Conservation (phyloP, 2,329 filamentous ascomycete species). For the Fusarium sp. region DNA sequence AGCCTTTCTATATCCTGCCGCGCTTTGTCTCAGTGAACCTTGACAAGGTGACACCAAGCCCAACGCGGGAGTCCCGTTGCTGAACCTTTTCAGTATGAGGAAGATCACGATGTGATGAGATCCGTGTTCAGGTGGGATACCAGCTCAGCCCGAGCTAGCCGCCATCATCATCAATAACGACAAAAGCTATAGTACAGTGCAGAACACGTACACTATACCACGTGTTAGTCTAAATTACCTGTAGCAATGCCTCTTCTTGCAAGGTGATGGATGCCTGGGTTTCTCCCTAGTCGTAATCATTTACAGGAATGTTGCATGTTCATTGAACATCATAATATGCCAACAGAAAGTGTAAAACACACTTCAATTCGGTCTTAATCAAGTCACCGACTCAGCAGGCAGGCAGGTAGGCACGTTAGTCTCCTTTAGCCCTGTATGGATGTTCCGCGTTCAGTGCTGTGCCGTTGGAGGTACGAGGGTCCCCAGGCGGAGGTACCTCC, state of each 20-base stretch:
- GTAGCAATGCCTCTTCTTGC: constrained; percentile 6
- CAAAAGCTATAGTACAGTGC: too few relatives aligned
- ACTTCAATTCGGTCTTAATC: background rate
- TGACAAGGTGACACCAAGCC: constrained; percentile 30
- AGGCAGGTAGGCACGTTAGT: background rate
- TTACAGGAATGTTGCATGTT: background rate
- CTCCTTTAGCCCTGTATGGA: constrained; percentile 26
- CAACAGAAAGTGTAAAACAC: background rate
- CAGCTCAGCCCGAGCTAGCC: constrained; percentile 16
- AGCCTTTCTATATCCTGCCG: constrained; percentile 27
- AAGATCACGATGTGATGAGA: constrained; percentile 21
- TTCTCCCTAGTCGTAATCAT: constrained; percentile 11
- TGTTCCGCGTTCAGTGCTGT: background rate
- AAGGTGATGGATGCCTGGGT: constrained; percentile 16
- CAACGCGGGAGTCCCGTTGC: constrained; percentile 6
- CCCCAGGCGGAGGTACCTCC: constrained; percentile 19
- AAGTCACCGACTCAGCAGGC: background rate
- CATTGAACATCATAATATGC: constrained; percentile 9
- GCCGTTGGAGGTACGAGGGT: constrained; percentile 2
- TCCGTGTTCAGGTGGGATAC: constrained; percentile 1
- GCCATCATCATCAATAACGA: background rate
- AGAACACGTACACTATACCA: background rate
- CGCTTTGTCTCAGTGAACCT: constrained; percentile 37
- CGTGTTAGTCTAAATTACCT: background rate
- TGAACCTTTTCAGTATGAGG: constrained; percentile 6